Evolutionary conservation across 2,329 filamentous ascomycete genomes (phyloP).

Genomic region (Pyricularia sp.): DNA sequence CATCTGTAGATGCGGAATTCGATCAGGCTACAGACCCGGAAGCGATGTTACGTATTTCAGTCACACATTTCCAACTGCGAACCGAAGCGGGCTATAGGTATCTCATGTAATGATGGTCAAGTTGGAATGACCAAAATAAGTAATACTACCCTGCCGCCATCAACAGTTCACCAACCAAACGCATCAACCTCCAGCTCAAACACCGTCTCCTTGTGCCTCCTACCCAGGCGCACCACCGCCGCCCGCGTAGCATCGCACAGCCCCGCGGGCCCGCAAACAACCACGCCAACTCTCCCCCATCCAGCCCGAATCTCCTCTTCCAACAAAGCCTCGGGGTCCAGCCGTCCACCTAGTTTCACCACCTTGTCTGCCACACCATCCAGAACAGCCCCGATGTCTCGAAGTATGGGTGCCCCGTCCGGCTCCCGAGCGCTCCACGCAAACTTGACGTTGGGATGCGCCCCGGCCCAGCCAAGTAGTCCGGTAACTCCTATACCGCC

Average conservation of each 20-base stretch:
- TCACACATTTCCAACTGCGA: no score
- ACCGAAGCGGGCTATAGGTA: no score
- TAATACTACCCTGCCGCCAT: no score
- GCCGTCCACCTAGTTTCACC: slow-evolving; percentile 15
- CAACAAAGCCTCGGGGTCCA: slow-evolving; percentile 19
- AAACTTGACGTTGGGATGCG: slow-evolving; percentile 23
- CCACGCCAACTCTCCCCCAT: slow-evolving; percentile 19
- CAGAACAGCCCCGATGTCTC: slow-evolving; percentile 8
- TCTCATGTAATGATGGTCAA: no score
- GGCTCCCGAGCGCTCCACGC: slow-evolving; percentile 21
- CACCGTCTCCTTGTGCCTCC: neutral
- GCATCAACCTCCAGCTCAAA: slow-evolving; percentile 12
- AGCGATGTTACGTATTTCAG: no score
- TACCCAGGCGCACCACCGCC: slow-evolving; percentile 11
- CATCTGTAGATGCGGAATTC: no score
- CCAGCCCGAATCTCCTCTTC: slow-evolving; percentile 16
- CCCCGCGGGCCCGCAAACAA: slow-evolving; percentile 26
- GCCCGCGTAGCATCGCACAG: slow-evolving; percentile 26
- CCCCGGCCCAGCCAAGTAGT: slow-evolving; percentile 20
- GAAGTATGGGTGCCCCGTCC: slow-evolving; percentile 14
- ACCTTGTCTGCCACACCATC: slow-evolving; percentile 14
- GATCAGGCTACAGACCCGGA: no score
- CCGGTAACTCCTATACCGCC: slow-evolving; percentile 36
- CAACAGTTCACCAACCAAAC: slow-evolving; percentile 5
- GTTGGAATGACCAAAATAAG: neutral